Evolutionary conservation across 2,329 filamentous ascomycete genomes (phyloP).

Genomic region (Pezicula rhizophila): DNA sequence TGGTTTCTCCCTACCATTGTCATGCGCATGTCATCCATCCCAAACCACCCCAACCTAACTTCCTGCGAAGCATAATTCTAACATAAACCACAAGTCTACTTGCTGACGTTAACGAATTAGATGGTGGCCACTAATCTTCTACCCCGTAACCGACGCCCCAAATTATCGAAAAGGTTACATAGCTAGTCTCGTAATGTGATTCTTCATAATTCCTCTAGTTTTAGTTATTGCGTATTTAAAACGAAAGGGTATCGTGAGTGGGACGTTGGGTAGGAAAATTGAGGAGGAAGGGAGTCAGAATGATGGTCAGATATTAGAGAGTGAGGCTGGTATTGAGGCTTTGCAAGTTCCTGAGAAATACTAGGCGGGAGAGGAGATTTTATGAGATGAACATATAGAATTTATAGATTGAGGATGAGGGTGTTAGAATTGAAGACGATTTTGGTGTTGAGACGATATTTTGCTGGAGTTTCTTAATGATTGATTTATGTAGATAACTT

Average conservation of each 20-base stretch:
- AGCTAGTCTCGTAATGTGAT: slow-evolving; percentile 32
- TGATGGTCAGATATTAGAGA: too few species aligned
- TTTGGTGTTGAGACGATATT: too few species aligned
- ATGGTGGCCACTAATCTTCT: slow-evolving; percentile 27
- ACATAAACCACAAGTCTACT: slow-evolving; percentile 24
- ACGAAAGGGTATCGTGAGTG: slow-evolving; percentile 20
- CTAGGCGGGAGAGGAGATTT: too few species aligned
- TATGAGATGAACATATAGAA: too few species aligned
- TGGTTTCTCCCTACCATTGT: slow-evolving; percentile 38
- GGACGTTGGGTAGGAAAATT: slow-evolving; percentile 2
- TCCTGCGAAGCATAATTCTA: background rate
- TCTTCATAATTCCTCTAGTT: slow-evolving; percentile 31
- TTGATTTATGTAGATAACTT: too few species aligned
- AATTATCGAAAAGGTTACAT: slow-evolving; percentile 34
- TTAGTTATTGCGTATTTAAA: slow-evolving; percentile 32
- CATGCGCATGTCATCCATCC: slow-evolving; percentile 29
- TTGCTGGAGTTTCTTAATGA: too few species aligned
- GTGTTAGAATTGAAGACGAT: too few species aligned
- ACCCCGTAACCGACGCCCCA: slow-evolving; percentile 34
- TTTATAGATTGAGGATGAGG: too few species aligned
- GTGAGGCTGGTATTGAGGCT: too few species aligned
- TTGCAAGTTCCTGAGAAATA: too few species aligned
- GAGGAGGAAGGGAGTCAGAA: background rate
- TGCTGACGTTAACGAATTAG: background rate
- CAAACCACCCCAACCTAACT: background rate